phyloP scores from a whole-genome alignment of 768 basidiomycete genomes.

The Suillus occidentalis region DNA sequence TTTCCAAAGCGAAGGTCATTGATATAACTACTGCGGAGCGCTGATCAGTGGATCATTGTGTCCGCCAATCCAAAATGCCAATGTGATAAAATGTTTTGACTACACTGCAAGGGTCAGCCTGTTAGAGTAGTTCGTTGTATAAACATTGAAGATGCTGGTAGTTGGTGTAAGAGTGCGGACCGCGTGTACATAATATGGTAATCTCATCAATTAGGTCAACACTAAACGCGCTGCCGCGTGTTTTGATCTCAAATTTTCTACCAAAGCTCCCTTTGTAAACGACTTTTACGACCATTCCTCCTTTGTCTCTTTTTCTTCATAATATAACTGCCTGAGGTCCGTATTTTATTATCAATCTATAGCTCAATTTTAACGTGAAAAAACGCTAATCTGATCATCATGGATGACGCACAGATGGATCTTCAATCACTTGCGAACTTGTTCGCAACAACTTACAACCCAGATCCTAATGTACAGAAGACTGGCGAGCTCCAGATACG shows the following conservation, averaged over 20 bases:
- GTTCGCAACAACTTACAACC: conserved; percentile 76
- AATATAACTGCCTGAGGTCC: conserved; percentile 2
- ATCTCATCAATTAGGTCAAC: conserved; percentile 3
- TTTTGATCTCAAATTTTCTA: conserved; percentile 11
- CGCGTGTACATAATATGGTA: background rate
- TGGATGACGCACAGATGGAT: conserved; percentile 50
- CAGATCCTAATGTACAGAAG: conserved; percentile 86
- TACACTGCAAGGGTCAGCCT: background rate
- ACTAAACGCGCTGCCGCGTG: background rate
- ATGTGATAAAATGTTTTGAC: background rate
- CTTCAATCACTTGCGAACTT: conserved; percentile 73
- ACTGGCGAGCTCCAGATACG: conserved; percentile 85
- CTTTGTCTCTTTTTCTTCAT: conserved; percentile 6
- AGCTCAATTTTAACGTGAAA: background rate
- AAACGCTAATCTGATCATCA: background rate
- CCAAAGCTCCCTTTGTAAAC: conserved; percentile 17
- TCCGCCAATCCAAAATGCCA: background rate
- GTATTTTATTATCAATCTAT: background rate
- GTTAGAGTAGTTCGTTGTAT: background rate
- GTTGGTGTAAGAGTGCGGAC: background rate
- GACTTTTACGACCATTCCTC: conserved; percentile 12
- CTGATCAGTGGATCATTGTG: background rate
- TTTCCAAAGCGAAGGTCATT: too few relatives aligned
- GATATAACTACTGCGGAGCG: background rate
- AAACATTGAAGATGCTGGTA: background rate